Conservation (phyloP, 2,329 filamentous ascomycete genomes). For the Colletotrichum cordylinicola region DNA sequence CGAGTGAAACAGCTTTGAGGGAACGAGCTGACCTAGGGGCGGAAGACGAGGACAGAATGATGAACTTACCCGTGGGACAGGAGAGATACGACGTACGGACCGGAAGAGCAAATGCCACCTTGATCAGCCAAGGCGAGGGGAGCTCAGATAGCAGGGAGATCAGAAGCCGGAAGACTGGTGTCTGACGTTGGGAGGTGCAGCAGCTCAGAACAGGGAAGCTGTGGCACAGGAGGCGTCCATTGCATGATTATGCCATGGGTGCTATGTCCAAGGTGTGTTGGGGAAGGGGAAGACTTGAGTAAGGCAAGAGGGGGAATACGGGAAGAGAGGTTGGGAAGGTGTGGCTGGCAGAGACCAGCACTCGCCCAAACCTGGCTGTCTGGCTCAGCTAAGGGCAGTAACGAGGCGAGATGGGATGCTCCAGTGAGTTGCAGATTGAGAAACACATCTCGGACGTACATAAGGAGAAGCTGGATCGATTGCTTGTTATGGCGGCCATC, state of each 20-base stretch:
- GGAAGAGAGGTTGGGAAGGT: background rate
- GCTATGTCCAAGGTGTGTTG: background rate
- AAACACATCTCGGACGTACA: background rate
- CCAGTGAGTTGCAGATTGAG: background rate
- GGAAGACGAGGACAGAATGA: background rate
- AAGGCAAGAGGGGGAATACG: background rate
- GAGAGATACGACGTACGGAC: background rate
- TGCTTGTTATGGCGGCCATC: background rate
- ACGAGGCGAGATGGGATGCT: background rate
- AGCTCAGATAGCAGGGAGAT: conserved; percentile 14
- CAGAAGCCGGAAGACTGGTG: background rate
- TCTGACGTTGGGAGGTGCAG: conserved; percentile 7
- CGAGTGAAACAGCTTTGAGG: conserved; percentile 11
- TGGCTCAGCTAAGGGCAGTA: background rate
- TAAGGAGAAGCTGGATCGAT: background rate
- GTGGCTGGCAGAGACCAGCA: background rate
- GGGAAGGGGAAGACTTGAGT: background rate
- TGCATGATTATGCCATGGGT: conserved; percentile 15
- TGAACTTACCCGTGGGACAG: background rate
- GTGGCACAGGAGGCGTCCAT: conserved; percentile 16
- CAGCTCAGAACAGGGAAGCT: conserved; percentile 19
- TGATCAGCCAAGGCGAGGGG: background rate
- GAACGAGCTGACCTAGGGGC: background rate
- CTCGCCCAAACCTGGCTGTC: background rate
- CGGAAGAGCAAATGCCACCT: background rate